Percentiles rank a stretch among this genome's conserved stretches.
Evolutionary conservation across 176 grass and related monocot species (phyloP).

Genomic region (Carex littledalei): DNA sequence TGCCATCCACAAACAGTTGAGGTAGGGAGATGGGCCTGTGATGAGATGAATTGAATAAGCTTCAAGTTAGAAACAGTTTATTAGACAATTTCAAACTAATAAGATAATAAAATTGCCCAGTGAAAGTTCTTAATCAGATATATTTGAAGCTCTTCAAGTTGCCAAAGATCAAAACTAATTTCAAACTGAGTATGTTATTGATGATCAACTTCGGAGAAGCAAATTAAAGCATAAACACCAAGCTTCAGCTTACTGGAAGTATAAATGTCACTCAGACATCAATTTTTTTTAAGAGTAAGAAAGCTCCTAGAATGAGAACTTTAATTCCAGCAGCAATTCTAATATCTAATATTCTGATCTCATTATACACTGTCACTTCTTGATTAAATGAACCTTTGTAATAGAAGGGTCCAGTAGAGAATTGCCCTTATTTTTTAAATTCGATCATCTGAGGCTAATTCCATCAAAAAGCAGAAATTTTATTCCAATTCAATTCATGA

Average conservation of each 20-base stretch:
- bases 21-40: conserved; percentile 55
- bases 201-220: neutral
- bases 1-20: conserved; percentile 59
- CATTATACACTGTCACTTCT: neutral
- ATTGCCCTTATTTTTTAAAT: neutral
- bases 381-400: neutral
- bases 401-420: neutral
- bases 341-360: neutral
- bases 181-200: neutral
- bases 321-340: neutral
- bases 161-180: neutral
- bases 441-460: neutral
- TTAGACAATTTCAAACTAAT: neutral
- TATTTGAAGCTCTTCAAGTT: neutral
- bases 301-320: neutral
- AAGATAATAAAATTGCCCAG: neutral
- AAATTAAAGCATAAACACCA: neutral
- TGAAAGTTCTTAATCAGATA: neutral
- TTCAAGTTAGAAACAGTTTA: neutral
- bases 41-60: neutral
- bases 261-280: neutral
- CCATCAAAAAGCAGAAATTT: neutral
- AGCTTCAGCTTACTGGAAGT: neutral
- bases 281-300: neutral
- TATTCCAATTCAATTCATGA: neutral